A percentile compares a stretch with the other conserved stretches of the same genome.
phyloP scores from a whole-genome alignment of 306 rosid genomes.

The Pueraria montana region DNA sequence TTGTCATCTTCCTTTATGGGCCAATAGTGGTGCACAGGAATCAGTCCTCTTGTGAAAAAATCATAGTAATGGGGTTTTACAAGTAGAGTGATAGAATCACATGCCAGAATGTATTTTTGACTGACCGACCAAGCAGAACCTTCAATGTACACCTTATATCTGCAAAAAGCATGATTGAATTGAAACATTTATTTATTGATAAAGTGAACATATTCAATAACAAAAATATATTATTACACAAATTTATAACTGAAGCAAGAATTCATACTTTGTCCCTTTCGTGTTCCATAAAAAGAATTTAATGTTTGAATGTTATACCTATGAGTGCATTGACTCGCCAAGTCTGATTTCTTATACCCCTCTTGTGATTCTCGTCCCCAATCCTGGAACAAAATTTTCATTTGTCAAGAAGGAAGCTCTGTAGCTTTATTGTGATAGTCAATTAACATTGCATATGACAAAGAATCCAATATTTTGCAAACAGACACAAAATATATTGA shows the following conservation, averaged over 20 bases:
- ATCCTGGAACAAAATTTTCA: constrained; percentile 57
- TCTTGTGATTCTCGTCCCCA: constrained; percentile 73
- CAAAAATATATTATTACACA: neutral
- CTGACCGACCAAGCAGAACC: constrained; percentile 99
- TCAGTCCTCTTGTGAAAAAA: constrained; percentile 85
- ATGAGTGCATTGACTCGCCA: constrained; percentile 85
- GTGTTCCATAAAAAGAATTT: no score
- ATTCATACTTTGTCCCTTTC: neutral
- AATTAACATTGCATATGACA: neutral
- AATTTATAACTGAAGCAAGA: neutral
- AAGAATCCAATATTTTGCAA: no score
- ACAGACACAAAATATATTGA: no score
- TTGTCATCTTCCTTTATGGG: constrained; percentile 82
- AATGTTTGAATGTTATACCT: constrained; percentile 52
- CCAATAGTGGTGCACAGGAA: constrained; percentile 88
- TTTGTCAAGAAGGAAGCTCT: neutral
- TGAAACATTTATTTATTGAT: neutral
- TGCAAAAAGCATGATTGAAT: constrained; percentile 42
- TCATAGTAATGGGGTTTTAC: constrained; percentile 91
- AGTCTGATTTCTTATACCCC: constrained; percentile 83
- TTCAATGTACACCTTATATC: constrained; percentile 94
- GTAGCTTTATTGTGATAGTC: neutral
- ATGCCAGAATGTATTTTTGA: constrained; percentile 89
- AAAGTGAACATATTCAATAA: neutral
- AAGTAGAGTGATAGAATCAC: constrained; percentile 77